phyloP scores from a whole-genome alignment of 495 filamentous ascomycete genomes.

The Penicillium canariense region DNA sequence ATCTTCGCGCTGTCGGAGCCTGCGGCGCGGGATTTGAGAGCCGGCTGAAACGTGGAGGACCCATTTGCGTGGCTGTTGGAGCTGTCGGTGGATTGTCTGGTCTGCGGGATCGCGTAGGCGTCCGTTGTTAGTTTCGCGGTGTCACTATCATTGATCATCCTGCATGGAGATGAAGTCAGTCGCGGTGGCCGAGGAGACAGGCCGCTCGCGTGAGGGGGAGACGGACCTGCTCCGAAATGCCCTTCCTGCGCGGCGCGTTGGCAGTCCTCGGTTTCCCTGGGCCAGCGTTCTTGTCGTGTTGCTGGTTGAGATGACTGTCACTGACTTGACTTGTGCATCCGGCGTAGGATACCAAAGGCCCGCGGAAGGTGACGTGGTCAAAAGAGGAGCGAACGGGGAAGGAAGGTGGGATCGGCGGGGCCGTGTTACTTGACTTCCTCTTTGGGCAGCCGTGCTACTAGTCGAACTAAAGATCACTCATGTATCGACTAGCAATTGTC shows the following conservation, averaged over 20 bases:
- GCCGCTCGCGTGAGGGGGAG: background rate
- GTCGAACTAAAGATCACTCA: too few relatives aligned
- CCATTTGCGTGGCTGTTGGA: background rate
- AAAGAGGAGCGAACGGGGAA: background rate
- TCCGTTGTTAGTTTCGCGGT: conserved; percentile 12
- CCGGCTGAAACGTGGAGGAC: background rate
- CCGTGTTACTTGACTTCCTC: background rate
- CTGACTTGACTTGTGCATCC: background rate
- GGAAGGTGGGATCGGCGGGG: background rate
- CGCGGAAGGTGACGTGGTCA: conserved; percentile 1
- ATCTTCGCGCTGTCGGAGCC: conserved; percentile 48
- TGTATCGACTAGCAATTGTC: too few relatives aligned
- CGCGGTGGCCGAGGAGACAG: background rate
- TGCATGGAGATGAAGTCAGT: background rate
- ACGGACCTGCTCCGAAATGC: background rate
- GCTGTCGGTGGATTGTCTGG: background rate
- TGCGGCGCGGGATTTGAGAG: background rate
- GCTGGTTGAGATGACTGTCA: background rate
- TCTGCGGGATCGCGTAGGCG: conserved; percentile 1
- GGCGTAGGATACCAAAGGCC: background rate
- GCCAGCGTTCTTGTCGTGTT: background rate
- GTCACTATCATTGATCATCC: conserved; percentile 27
- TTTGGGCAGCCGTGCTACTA: too few relatives aligned
- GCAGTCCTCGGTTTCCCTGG: background rate
- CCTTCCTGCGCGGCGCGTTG: background rate